Evolutionary conservation across 1,284 basidiomycete species (phyloP).

Genomic region (Ceratobasidium sp.): DNA sequence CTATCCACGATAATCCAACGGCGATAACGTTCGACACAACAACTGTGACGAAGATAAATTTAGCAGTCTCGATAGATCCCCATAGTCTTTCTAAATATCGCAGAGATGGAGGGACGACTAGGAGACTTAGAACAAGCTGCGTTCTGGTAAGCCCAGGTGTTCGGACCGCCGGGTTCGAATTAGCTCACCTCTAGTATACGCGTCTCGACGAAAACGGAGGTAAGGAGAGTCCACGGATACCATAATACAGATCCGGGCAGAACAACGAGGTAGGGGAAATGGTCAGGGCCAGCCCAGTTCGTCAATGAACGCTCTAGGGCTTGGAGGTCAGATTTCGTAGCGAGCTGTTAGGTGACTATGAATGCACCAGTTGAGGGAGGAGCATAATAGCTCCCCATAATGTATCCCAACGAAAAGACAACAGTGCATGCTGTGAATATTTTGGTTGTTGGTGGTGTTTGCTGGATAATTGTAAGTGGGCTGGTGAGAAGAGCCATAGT

Average conservation of each 20-base stretch:
- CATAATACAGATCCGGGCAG: conserved; percentile 84
- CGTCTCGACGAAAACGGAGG: conserved; percentile 86
- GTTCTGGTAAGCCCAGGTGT: conserved; percentile 36
- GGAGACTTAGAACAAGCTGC: conserved; percentile 78
- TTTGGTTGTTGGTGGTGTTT: conserved; percentile 81
- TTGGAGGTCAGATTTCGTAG: not conserved
- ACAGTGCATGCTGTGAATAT: conserved; percentile 75
- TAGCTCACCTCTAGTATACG: conserved; percentile 79
- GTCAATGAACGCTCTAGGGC: conserved; percentile 28
- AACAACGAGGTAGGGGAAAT: conserved; percentile 79
- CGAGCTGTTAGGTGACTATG: no score
- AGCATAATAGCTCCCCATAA: conserved; percentile 32
- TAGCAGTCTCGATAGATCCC: conserved; percentile 85
- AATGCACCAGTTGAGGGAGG: conserved; percentile 21
- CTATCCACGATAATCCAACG: conserved; percentile 81
- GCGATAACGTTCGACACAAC: conserved; percentile 88
- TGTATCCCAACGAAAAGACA: conserved; percentile 66
- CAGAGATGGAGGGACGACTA: conserved; percentile 82
- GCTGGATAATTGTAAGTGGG: conserved; percentile 69
- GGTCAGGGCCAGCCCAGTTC: conserved; percentile 44
- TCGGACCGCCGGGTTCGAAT: not conserved
- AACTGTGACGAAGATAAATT: conserved; percentile 83
- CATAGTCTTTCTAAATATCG: conserved; percentile 93
- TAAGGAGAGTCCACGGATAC: conserved; percentile 93
- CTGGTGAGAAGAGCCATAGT: conserved; percentile 76